phyloP scores from a whole-genome alignment of 2,329 filamentous ascomycete species.

The Nakataea oryzae region DNA sequence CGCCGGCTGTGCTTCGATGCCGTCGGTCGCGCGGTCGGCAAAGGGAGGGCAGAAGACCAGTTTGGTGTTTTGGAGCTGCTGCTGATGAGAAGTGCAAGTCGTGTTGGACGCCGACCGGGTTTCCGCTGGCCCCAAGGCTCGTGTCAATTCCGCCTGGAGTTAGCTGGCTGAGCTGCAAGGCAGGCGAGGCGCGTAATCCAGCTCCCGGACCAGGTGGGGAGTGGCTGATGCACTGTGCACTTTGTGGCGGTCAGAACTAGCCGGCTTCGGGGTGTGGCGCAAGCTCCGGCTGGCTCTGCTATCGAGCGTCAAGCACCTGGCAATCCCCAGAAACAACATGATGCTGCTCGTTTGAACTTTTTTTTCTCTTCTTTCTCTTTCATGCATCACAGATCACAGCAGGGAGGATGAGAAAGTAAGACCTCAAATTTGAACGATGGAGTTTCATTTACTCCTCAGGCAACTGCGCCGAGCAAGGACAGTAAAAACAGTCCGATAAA shows the following conservation, averaged over 20 bases:
- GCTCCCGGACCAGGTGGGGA: not conserved
- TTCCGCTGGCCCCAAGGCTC: not conserved
- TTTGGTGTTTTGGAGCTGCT: not conserved
- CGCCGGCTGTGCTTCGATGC: not conserved
- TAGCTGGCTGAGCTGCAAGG: conserved; percentile 4
- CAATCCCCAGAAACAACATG: too few relatives aligned
- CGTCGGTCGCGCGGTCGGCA: not conserved
- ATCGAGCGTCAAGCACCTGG: too few relatives aligned
- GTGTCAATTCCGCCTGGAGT: not conserved
- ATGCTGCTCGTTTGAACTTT: too few relatives aligned
- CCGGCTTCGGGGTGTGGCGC: not conserved
- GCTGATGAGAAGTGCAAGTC: conserved; percentile 3
- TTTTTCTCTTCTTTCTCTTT: too few relatives aligned
- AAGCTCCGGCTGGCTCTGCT: not conserved
- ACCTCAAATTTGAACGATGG: not conserved
- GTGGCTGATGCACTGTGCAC: not conserved
- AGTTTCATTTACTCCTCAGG: not conserved
- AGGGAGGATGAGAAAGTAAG: not conserved
- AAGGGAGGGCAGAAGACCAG: not conserved
- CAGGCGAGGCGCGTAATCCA: conserved; percentile 9
- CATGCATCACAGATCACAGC: too few relatives aligned
- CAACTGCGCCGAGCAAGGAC: not conserved
- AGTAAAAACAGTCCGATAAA: not conserved
- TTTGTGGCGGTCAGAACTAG: not conserved
- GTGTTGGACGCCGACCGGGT: not conserved